phyloP scores from a whole-genome alignment of 306 rosid species.

The Quercus suber region DNA sequence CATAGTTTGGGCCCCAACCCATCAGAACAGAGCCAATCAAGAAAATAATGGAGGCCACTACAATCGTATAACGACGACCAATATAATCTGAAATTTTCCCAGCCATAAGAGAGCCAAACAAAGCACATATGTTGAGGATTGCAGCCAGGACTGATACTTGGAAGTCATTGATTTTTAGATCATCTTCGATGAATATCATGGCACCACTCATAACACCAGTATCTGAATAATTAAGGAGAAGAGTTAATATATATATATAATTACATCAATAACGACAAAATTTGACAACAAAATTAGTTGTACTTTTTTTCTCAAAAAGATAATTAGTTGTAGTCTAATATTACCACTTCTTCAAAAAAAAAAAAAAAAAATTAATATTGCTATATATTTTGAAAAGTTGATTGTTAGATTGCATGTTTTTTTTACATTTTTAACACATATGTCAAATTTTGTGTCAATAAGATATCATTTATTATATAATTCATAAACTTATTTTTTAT shows the following conservation, averaged over 20 bases:
- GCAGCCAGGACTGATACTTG: constrained; percentile 78
- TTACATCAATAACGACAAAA: too few relatives aligned
- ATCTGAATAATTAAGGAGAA: constrained; percentile 32
- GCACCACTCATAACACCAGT: constrained; percentile 99
- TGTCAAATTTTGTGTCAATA: too few relatives aligned
- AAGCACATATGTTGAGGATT: constrained; percentile 67
- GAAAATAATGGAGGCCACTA: constrained; percentile 53
- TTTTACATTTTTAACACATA: too few relatives aligned
- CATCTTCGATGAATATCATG: constrained; percentile 78
- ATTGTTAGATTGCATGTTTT: too few relatives aligned
- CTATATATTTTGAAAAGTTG: too few relatives aligned
- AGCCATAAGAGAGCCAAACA: constrained; percentile 55
- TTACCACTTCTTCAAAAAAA: too few relatives aligned
- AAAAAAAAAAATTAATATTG: too few relatives aligned
- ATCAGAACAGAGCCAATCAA: constrained; percentile 63
- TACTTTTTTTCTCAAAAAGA: too few relatives aligned
- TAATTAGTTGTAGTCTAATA: too few relatives aligned
- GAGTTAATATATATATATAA: background rate
- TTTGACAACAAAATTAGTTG: too few relatives aligned
- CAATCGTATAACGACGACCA: constrained; percentile 82
- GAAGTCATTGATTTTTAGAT: constrained; percentile 55
- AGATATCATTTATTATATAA: too few relatives aligned
- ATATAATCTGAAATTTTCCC: constrained; percentile 78
- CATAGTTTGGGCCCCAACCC: constrained; percentile 79
- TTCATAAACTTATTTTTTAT: too few relatives aligned